Conservation (phyloP, 2,329 filamentous ascomycete species). For the Xylaria sp. region DNA sequence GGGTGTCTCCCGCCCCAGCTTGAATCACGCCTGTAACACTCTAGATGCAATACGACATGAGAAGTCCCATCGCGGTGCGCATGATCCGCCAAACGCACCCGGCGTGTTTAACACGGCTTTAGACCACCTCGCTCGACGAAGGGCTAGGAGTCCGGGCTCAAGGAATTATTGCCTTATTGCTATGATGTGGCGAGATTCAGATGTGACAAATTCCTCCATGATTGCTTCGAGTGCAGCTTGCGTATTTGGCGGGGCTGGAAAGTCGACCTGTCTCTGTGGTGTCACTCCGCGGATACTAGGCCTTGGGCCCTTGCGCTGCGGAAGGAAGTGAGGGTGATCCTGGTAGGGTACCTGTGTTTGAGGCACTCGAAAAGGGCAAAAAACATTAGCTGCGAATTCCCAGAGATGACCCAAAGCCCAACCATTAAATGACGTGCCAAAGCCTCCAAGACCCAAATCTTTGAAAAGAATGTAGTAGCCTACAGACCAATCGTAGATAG, state of each 20-base stretch:
- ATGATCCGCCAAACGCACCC: slow-evolving; percentile 30
- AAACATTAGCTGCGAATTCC: too few relatives aligned
- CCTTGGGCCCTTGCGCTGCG: slow-evolving; percentile 14
- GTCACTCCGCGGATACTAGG: slow-evolving; percentile 28
- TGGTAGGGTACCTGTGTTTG: slow-evolving; percentile 22
- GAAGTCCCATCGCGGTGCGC: slow-evolving; percentile 40
- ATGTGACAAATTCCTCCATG: slow-evolving; percentile 11
- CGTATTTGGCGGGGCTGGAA: slow-evolving; percentile 29
- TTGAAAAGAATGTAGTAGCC: too few relatives aligned
- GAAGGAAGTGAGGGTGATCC: slow-evolving; percentile 21
- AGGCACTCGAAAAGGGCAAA: not conserved
- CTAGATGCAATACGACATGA: slow-evolving; percentile 67
- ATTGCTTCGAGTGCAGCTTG: slow-evolving; percentile 9
- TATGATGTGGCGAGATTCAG: not conserved
- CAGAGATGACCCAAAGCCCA: too few relatives aligned
- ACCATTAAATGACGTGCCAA: too few relatives aligned
- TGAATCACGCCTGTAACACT: slow-evolving; percentile 52
- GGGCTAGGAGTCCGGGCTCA: slow-evolving; percentile 21
- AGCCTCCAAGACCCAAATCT: too few relatives aligned
- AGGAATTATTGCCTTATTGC: slow-evolving; percentile 20
- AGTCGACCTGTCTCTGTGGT: slow-evolving; percentile 28
- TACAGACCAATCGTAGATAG: too few relatives aligned
- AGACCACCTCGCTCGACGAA: slow-evolving; percentile 9
- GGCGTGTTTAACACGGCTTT: not conserved
- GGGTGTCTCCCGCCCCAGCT: slow-evolving; percentile 67